phyloP scores from a whole-genome alignment of 495 filamentous ascomycete genomes.

The Darksidea phi region DNA sequence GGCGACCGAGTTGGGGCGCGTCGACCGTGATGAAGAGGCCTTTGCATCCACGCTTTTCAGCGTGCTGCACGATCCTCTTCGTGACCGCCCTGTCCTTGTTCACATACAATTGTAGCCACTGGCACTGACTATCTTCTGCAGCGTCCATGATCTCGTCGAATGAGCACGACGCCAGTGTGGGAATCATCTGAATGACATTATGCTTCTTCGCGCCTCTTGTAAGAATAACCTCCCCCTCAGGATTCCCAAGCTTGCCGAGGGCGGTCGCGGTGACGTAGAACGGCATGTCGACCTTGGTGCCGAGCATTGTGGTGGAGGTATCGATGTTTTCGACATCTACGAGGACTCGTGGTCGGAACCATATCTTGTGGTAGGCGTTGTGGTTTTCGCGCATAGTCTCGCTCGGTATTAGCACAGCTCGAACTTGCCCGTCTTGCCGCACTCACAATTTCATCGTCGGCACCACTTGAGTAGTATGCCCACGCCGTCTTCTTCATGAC shows the following conservation, averaged over 20 bases:
- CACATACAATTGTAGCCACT: conserved; percentile 98
- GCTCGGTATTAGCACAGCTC: neutral
- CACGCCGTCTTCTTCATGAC: conserved; percentile 69
- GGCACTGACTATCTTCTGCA: conserved; percentile 72
- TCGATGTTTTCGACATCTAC: conserved; percentile 79
- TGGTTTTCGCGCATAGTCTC: conserved; percentile 97
- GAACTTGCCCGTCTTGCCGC: neutral
- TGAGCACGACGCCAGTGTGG: conserved; percentile 93
- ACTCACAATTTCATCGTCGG: conserved; percentile 93
- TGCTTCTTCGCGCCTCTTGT: conserved; percentile 80
- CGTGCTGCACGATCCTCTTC: conserved; percentile 83
- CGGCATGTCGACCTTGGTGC: conserved; percentile 63
- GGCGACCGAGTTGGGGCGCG: conserved; percentile 88
- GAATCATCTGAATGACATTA: conserved; percentile 93
- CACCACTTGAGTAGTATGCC: conserved; percentile 81
- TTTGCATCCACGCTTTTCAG: conserved; percentile 89
- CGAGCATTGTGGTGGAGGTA: conserved; percentile 50
- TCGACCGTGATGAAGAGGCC: conserved; percentile 98
- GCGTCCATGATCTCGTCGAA: conserved; percentile 97
- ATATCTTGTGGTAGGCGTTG: conserved; percentile 73
- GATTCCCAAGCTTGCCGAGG: conserved; percentile 84
- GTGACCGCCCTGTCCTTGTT: conserved; percentile 96
- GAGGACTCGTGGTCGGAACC: conserved; percentile 74
- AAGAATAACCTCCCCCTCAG: conserved; percentile 87
- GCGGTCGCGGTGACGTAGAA: conserved; percentile 94